phyloP scores from a whole-genome alignment of 768 basidiomycete genomes.

The Pleurotus salmoneostramineus region DNA sequence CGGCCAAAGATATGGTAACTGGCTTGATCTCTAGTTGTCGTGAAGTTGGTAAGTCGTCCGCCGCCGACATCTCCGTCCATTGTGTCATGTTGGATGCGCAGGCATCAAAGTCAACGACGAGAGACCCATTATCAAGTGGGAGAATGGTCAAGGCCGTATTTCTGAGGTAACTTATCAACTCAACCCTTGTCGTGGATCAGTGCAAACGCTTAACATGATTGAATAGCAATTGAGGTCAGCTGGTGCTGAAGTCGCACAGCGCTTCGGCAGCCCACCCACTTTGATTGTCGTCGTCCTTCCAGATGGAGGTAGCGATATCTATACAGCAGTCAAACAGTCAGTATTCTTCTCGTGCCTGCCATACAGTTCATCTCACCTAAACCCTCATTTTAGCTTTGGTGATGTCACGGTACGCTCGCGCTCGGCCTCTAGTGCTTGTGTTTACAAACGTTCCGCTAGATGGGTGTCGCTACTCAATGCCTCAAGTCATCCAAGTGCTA shows the following conservation, averaged over 20 bases:
- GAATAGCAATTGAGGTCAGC: conserved; percentile 39
- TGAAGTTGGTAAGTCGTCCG: conserved; percentile 53
- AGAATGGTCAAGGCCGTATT: conserved; percentile 56
- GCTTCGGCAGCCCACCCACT: conserved; percentile 39
- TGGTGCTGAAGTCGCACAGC: conserved; percentile 42
- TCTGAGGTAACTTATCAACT: conserved; percentile 21
- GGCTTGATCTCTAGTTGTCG: conserved; percentile 45
- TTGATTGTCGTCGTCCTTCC: conserved; percentile 65
- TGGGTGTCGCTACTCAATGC: conserved; percentile 79
- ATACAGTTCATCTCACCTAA: background rate
- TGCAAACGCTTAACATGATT: background rate
- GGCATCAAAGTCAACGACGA: conserved; percentile 54
- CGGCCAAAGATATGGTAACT: conserved; percentile 49
- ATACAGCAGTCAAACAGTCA: conserved; percentile 76
- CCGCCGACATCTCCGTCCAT: background rate
- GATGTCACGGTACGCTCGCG: conserved; percentile 28
- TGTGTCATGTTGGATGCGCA: conserved; percentile 17
- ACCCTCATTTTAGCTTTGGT: conserved; percentile 52
- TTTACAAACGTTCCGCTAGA: conserved; percentile 25
- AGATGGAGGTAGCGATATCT: conserved; percentile 72
- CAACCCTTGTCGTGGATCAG: background rate
- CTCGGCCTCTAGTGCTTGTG: background rate
- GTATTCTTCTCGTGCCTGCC: conserved; percentile 17
- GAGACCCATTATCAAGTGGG: conserved; percentile 44
- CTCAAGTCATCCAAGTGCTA: conserved; percentile 64